A percentile compares a stretch with the other conserved stretches of the same genome.
These are phyloP conservation scores for Tardiomyces digboiensis DNA, from an alignment of 1,139 yeast species.

Conservation along the genomic window DNA sequence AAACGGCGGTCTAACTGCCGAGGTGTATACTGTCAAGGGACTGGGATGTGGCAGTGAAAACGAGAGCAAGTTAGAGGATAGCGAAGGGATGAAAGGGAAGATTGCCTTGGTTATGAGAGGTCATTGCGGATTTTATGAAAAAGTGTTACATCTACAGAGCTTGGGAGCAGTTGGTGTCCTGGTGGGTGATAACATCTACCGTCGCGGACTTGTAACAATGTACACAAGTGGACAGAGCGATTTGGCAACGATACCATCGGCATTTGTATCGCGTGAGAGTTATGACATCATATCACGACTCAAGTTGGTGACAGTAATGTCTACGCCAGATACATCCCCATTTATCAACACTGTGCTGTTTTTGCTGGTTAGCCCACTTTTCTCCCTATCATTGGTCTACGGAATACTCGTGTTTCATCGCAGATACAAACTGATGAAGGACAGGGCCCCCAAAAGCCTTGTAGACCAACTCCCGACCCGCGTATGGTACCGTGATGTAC, in stretches of 20 bases:
- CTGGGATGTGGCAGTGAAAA: slow-evolving; percentile 1
- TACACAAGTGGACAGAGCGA: slow-evolving; percentile 26
- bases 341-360: slow-evolving; percentile 29
- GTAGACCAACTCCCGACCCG: slow-evolving; percentile 26
- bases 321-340: slow-evolving; percentile 22
- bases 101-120: slow-evolving; percentile 78
- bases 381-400: slow-evolving; percentile 28
- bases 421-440: slow-evolving; percentile 24
- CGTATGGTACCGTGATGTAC: slow-evolving; percentile 15
- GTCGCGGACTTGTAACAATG: slow-evolving; percentile 28
- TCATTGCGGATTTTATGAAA: slow-evolving; percentile 70
- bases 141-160: slow-evolving; percentile 65
- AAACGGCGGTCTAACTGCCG: slow-evolving; percentile 5
- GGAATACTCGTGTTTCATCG: slow-evolving; percentile 27
- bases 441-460: slow-evolving; percentile 27
- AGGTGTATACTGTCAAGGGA: slow-evolving; percentile 1
- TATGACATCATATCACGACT: slow-evolving; percentile 18
- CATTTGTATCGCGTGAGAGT: slow-evolving; percentile 27
- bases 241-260: slow-evolving; percentile 25
- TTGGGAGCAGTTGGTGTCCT: slow-evolving; percentile 73
- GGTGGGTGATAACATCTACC: slow-evolving; percentile 45
- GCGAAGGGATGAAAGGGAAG: slow-evolving; percentile 29
- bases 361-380: slow-evolving; percentile 30
- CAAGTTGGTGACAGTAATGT: slow-evolving; percentile 20
- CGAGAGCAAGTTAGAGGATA: slow-evolving; percentile 28